A percentile compares a stretch with the other conserved stretches of the same genome.
Conservation (phyloP, 805 yeast species). For the Hanseniaspora lindneri region DNA sequence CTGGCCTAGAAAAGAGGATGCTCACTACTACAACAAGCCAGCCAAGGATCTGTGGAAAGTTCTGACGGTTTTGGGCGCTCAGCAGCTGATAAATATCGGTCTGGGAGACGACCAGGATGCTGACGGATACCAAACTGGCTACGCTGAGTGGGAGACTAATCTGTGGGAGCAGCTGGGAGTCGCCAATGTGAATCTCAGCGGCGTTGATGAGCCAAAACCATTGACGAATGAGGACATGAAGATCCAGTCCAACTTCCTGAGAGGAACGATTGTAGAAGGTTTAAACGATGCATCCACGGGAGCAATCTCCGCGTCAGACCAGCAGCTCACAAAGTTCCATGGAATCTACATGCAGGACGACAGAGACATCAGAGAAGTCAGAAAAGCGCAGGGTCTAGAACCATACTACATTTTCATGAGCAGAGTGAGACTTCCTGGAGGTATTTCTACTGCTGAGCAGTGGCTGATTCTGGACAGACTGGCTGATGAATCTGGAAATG, state of each 20-base stretch:
- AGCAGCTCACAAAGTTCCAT: slow-evolving; percentile 91
- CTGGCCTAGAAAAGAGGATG: slow-evolving; percentile 97
- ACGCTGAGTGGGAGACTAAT: slow-evolving; percentile 69
- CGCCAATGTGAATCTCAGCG: slow-evolving; percentile 51
- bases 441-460: slow-evolving; percentile 74
- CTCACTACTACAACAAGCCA: slow-evolving; percentile 88
- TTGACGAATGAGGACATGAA: slow-evolving; percentile 94
- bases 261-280: slow-evolving; percentile 90
- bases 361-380: slow-evolving; percentile 85
- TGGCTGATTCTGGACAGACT: slow-evolving; percentile 79
- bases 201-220: slow-evolving; percentile 79
- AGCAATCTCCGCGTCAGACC: slow-evolving; percentile 79
- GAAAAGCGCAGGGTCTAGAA: slow-evolving; percentile 84
- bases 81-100: slow-evolving; percentile 61
- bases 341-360: slow-evolving; percentile 98
- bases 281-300: slow-evolving; percentile 74
- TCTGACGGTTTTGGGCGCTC: slow-evolving; percentile 60
- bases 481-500: slow-evolving; percentile 75
- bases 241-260: slow-evolving; percentile 67
- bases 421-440: slow-evolving; percentile 90
- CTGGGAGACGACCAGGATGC: slow-evolving; percentile 96
- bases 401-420: slow-evolving; percentile 97
- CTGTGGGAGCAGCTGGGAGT: slow-evolving; percentile 87
- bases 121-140: slow-evolving; percentile 90
- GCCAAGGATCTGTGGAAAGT: slow-evolving; percentile 58